These are phyloP conservation scores for Phylloporus sp. DNA, from an alignment of 1,284 basidiomycete species.

Conservation along the genomic window DNA sequence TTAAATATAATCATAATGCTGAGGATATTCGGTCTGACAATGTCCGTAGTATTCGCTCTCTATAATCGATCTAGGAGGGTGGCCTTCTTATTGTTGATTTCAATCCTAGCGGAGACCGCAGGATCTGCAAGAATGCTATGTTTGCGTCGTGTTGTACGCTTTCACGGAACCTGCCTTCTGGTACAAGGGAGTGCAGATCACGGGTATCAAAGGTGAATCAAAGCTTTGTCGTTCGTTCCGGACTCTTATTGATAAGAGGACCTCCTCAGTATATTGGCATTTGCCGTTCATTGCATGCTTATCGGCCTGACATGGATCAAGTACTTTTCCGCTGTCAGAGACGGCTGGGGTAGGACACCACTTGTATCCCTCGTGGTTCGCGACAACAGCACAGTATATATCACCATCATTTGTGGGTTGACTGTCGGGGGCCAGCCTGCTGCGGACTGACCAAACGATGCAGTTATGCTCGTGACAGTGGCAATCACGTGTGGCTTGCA, in stretches of 20 bases:
- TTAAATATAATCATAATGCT: background rate
- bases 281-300: slow-evolving; percentile 25
- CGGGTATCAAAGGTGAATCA: slow-evolving; percentile 17
- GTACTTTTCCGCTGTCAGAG: slow-evolving; percentile 15
- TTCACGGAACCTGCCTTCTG: slow-evolving; percentile 21
- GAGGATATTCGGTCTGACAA: background rate
- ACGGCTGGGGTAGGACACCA: slow-evolving; percentile 18
- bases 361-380: slow-evolving; percentile 29
- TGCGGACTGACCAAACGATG: slow-evolving; percentile 5
- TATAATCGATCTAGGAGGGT: slow-evolving; percentile 26
- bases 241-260: background rate
- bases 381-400: slow-evolving; percentile 20
- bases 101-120: slow-evolving; percentile 19
- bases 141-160: background rate
- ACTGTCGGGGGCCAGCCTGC: background rate
- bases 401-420: slow-evolving; percentile 12
- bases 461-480: slow-evolving; percentile 18
- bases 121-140: slow-evolving; percentile 11
- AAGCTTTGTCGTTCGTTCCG: background rate
- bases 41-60: slow-evolving; percentile 20
- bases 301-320: slow-evolving; percentile 23
- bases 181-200: background rate
- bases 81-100: slow-evolving; percentile 6
- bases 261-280: slow-evolving; percentile 14
- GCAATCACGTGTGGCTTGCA: slow-evolving; percentile 8